These are phyloP conservation scores for Nakaseomyces sp. DNA, from an alignment of 1,139 yeast genomes.

Conservation along the genomic window DNA sequence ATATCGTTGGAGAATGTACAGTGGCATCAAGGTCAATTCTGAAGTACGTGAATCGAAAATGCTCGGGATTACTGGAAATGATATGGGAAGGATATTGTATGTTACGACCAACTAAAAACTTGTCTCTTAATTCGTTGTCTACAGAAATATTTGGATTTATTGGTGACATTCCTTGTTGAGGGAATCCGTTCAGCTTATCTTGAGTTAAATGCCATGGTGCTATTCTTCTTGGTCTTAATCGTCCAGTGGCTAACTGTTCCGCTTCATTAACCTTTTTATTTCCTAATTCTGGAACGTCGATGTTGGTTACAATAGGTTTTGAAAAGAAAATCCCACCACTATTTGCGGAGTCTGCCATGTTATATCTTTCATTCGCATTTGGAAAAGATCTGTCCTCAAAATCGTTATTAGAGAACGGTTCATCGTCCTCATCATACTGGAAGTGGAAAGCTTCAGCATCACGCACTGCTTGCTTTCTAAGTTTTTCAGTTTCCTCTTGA, in stretches of 20 bases:
- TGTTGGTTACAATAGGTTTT: constrained; percentile 35
- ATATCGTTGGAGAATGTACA: constrained; percentile 79
- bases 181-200: not conserved
- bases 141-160: constrained; percentile 10
- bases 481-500: constrained; percentile 51
- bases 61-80: constrained; percentile 38
- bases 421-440: constrained; percentile 31
- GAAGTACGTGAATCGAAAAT: constrained; percentile 77
- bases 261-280: constrained; percentile 55
- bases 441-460: constrained; percentile 36
- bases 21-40: constrained; percentile 84
- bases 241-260: constrained; percentile 45
- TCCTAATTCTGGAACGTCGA: constrained; percentile 36
- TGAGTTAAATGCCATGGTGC: constrained; percentile 63
- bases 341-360: constrained; percentile 9
- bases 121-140: constrained; percentile 19
- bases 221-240: constrained; percentile 65
- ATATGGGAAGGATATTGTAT: constrained; percentile 36
- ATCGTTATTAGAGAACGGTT: constrained; percentile 19
- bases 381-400: constrained; percentile 25
- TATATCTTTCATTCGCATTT: constrained; percentile 8
- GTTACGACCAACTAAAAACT: constrained; percentile 28
- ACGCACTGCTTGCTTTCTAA: constrained; percentile 36
- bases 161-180: constrained; percentile 9
- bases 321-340: constrained; percentile 33